These are phyloP conservation scores for Allium cepa DNA, from an alignment of 106 monocot species.

Conservation along the genomic window DNA sequence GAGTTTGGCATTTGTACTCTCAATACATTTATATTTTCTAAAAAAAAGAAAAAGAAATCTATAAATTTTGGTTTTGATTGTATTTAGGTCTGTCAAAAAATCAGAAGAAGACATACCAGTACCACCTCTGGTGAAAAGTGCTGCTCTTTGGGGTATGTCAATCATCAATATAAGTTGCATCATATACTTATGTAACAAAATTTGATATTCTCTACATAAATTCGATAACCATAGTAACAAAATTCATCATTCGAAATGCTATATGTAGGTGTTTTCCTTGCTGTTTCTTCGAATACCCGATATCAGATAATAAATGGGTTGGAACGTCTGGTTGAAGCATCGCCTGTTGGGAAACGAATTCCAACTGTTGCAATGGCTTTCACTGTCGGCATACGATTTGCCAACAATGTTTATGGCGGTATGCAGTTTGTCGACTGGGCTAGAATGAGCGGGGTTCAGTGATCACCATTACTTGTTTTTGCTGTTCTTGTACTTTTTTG, in stretches of 20 bases:
- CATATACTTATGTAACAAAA: no score
- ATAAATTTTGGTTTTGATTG: neutral
- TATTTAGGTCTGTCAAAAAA: constrained; percentile 59
- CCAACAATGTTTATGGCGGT: constrained; percentile 88
- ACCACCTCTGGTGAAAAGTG: constrained; percentile 68
- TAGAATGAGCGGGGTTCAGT: constrained; percentile 76
- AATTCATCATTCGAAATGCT: neutral
- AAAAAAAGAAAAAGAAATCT: no score
- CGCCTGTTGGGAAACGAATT: constrained; percentile 41
- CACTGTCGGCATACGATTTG: constrained; percentile 76
- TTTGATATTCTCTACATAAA: no score
- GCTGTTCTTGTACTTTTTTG: no score
- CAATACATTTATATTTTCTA: no score
- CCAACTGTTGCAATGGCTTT: constrained; percentile 77
- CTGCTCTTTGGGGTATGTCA: constrained; percentile 66
- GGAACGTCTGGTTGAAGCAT: constrained; percentile 70
- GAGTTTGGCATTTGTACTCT: neutral
- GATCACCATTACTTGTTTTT: neutral
- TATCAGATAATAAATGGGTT: constrained; percentile 88
- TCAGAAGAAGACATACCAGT: constrained; percentile 78
- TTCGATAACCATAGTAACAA: neutral
- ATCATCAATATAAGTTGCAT: neutral
- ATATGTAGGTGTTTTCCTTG: constrained; percentile 71
- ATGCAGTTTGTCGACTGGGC: constrained; percentile 98
- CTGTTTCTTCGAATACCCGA: constrained; percentile 76